These are phyloP conservation scores for Apiospora pterosperma DNA, from an alignment of 2,329 filamentous ascomycete genomes.

Conservation along the genomic window DNA sequence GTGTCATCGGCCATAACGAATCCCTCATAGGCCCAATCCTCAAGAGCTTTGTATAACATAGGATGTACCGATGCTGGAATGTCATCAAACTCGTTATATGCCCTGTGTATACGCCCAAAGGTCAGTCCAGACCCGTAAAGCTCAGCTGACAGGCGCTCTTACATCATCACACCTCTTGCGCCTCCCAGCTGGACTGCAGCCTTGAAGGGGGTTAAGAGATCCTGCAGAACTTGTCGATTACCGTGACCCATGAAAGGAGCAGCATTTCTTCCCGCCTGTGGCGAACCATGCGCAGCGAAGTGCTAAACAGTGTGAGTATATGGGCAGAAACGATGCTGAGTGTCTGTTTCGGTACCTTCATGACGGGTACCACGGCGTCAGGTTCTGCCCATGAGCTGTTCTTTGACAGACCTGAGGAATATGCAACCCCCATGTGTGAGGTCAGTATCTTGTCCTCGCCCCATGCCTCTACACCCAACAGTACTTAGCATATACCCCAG, in stretches of 20 bases:
- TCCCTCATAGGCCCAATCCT: conserved; percentile 37
- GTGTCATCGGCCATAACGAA: conserved; percentile 40
- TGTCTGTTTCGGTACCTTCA: conserved; percentile 29
- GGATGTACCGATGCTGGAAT: conserved; percentile 37
- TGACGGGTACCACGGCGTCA: conserved; percentile 39
- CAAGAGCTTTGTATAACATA: conserved; percentile 32
- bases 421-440: conserved; percentile 41
- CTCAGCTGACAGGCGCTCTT: not conserved
- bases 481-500: conserved; percentile 6
- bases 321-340: not conserved
- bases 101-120: conserved; percentile 16
- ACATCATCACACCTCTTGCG: conserved; percentile 41
- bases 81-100: conserved; percentile 39
- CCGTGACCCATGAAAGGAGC: conserved; percentile 41
- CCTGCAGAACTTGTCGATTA: conserved; percentile 37
- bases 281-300: conserved; percentile 41
- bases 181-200: conserved; percentile 38
- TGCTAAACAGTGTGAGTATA: conserved; percentile 22
- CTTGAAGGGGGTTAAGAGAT: conserved; percentile 40
- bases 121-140: not conserved
- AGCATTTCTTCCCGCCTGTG: conserved; percentile 38
- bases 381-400: conserved; percentile 37
- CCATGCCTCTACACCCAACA: conserved; percentile 34
- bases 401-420: conserved; percentile 39
- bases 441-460: conserved; percentile 42